Evolutionary conservation across 2,329 filamentous ascomycete genomes (phyloP).

Genomic region (Clarireedia homoeocarpa): DNA sequence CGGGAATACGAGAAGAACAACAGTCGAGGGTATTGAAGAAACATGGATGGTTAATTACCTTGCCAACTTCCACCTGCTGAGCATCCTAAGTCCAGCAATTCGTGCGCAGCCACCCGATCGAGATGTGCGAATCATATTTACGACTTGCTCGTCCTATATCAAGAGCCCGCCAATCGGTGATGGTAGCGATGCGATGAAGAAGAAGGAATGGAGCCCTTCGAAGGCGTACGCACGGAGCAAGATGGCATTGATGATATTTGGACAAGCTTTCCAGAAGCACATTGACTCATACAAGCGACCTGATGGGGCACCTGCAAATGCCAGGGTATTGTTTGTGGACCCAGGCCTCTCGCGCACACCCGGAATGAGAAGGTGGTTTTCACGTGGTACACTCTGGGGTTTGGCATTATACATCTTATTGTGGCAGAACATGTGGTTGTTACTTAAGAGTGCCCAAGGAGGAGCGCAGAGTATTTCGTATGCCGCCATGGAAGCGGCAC

Average conservation of each 20-base stretch:
- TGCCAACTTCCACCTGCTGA: conserved; percentile 89
- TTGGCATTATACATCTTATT: conserved; percentile 67
- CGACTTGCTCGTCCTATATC: conserved; percentile 85
- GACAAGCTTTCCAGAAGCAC: conserved; percentile 86
- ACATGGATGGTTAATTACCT: conserved; percentile 95
- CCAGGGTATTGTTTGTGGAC: conserved; percentile 79
- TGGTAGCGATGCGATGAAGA: conserved; percentile 34
- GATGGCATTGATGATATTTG: conserved; percentile 84
- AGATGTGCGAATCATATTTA: conserved; percentile 81
- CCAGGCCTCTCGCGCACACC: conserved; percentile 80
- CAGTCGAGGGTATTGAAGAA: conserved; percentile 73
- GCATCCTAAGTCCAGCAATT: conserved; percentile 83
- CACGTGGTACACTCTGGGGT: conserved; percentile 74
- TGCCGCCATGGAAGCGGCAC: conserved; percentile 72
- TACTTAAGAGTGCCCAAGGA: conserved; percentile 76
- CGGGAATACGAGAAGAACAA: conserved; percentile 51
- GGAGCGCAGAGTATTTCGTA: conserved; percentile 83
- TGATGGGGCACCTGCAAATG: conserved; percentile 73
- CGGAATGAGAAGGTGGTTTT: conserved; percentile 80
- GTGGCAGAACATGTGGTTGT: conserved; percentile 77
- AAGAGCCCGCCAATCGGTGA: conserved; percentile 59
- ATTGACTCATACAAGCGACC: conserved; percentile 76
- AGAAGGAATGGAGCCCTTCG: conserved; percentile 45
- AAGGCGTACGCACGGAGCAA: conserved; percentile 58
- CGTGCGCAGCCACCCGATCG: conserved; percentile 87